Base-by-base conservation (phyloP, 768 basidiomycete genomes). In the Sistotremastrum niveocremeum region DNA sequence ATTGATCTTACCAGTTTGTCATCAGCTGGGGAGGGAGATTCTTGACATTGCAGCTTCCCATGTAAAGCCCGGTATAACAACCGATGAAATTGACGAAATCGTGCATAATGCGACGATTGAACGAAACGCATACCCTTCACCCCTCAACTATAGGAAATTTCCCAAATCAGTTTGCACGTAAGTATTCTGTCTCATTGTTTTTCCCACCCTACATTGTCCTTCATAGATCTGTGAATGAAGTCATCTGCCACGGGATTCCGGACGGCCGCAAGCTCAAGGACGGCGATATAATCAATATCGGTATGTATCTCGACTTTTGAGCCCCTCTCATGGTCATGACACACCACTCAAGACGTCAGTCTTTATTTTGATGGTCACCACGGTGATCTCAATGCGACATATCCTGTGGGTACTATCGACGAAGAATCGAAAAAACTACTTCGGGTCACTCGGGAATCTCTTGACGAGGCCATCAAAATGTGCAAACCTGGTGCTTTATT, bases 81-180 rank as follows among this genome's bases (percentile, higher is more conserved):
- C 95, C 2, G 91, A 98, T 58, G 88, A 91, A 58, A 72, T 99
- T 30, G 95, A 99, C 63, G 79, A 77, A 47, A 80, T 97, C 52
- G 90, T 94, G 9, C 95, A 99, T 65, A 76, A 87, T 52, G 95
- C 85, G 11, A 84, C 72, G 52, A 81, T 98, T 52, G 83, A 93
- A 65, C 73, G 93, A 44, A 80, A 88, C 53, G 77, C 87, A 28
- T 99, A 99, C 64, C 95, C 95, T 1, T 91, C 87, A 30, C 87
- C 95, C 39, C 68, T 98, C 49, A 88, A 88, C 57, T 99, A 99
- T 64, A 76, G 81, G 44, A 71, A 74, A 34, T 98, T 81, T 59
- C 94, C 95, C 8, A 97, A 97, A 70, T 97, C 91, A 32, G 77
- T 94, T 35, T 99, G 95, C 84, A 91, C 84, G 80, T 89, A 67